Percentiles rank a stretch among this genome's conserved stretches.
Evolutionary conservation across 345 rosid genomes (phyloP).

Genomic region (Streptanthus diversifolius): DNA sequence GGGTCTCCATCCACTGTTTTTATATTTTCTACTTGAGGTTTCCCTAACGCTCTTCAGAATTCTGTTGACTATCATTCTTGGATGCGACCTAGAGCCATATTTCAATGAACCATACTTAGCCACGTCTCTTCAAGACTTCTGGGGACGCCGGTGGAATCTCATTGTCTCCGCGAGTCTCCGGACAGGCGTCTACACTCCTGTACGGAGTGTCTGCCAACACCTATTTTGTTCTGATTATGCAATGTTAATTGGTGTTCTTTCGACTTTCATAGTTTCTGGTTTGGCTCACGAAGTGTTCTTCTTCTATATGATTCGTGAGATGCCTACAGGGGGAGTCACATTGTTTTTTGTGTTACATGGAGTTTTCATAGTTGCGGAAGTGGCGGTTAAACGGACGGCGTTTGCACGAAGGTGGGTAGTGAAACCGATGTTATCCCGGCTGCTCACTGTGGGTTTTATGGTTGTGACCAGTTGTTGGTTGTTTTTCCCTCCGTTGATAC

Average conservation of each 20-base stretch:
- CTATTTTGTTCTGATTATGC: neutral
- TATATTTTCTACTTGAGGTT: neutral
- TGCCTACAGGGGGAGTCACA: neutral
- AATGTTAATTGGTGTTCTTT: neutral
- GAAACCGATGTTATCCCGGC: neutral
- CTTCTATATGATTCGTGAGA: neutral
- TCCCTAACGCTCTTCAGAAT: neutral
- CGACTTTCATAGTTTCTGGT: neutral
- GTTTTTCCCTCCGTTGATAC: neutral
- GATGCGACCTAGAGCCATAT: neutral
- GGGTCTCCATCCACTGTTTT: neutral
- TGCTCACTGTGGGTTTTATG: neutral
- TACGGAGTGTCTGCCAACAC: neutral
- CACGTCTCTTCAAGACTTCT: slow-evolving; percentile 6
- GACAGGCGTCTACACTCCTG: neutral
- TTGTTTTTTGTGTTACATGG: neutral
- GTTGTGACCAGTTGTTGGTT: neutral
- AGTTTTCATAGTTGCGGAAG: neutral
- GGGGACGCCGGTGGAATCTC: slow-evolving; percentile 7
- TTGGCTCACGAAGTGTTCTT: neutral
- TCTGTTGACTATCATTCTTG: neutral
- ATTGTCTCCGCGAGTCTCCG: neutral
- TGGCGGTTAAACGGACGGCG: neutral
- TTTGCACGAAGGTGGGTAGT: neutral
- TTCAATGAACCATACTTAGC: neutral